Evolutionary conservation across 495 filamentous ascomycete species (phyloP), one percentile per base, ranked within the genome.

Genomic region (Neurospora sublineolata): DNA sequence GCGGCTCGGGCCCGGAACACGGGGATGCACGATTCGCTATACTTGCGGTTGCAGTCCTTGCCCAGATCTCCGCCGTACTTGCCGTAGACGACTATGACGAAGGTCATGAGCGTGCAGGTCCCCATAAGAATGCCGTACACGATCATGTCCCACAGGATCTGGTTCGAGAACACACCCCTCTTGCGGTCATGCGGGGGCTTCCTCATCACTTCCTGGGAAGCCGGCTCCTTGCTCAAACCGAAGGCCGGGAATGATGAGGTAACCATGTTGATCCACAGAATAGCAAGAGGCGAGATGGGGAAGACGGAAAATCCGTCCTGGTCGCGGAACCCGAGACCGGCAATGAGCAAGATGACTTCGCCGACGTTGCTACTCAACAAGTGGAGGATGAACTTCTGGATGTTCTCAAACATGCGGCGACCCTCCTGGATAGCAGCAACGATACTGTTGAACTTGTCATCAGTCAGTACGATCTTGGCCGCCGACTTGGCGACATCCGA

Each of bases 401-500:
- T 93, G 75, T 93, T 93, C 74, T 91, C 89, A 77, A 92, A 93
- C 77, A 93, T 86, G 70, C 91, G 82, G 37, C 91, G 81, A 2
- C 91, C 91, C 77, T 93, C 90, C 69, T 89, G 86, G 72, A 93
- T 88, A 7, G 90, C 90, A 30, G 87, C 89, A 3, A 93, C 89
- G 74, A 94, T 94, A 14, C 86, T 89, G 38, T 91, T 90, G 79
- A 95, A 95, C 79, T 97, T 94, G 80, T 96, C 93, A 79, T 95
- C 92, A 0, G 93, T 94, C 27, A 96, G 82, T 12, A 96, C 92
- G 77, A 96, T 93, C 78, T 94, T 93, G 4, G 93, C 89, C 2
- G 93, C 93, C 40, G 91, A 92, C 78, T 94, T 96, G 36, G 93
- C 93, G n/a, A 97, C 93, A 73, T 97, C 94, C 33, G 91, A 93